Base-by-base conservation (phyloP, 129 eudicot species). In the Ambrosia trifida region DNA sequence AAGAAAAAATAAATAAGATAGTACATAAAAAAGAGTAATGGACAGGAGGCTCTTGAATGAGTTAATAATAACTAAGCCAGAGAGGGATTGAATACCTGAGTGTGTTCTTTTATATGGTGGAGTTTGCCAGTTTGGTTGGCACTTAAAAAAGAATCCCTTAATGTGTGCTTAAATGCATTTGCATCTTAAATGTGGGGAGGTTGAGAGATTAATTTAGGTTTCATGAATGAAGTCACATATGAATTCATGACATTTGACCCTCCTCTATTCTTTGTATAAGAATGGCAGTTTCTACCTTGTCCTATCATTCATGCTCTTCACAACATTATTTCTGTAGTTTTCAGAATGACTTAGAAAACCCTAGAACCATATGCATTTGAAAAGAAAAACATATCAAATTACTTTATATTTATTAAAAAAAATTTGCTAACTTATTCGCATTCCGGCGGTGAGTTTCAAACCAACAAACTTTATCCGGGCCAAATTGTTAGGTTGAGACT, bases 51-150 rank as follows among this genome's bases (percentile, higher is more conserved):
- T 38, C 76, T 77, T 77, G 76, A 78, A 78, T 78, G 77, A 62
- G 28, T 70, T 78, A 72, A 70, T 78, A 62, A 78, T 78, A 78
- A 59, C 81, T 61, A 78, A 63, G 81, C 72, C 76, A 70, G 72
- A 78, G 81, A 62, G 31, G 76, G 77, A 67, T 70, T 70, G 81
- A 77, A 77, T 77, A 63, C 59, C 58, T 70, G 77, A 69, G 66
- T 53, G 76, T 45, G 77, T 78, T 70, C 77, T 78, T 62, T 63
- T 40, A 59, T 40, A 59, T 63, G 72, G 24, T 70, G 72, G 72
- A 78, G 77, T 78, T 70, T 78, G 81, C 77, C 70, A 78, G 77
- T 78, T 70, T 78, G 81, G 81, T 78, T 78, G 81, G 81, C 77
- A 78, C 72, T 62, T 78, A 78, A 30, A 77, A 70, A 78, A 51